These are phyloP conservation scores for Septoria petroselini DNA, from an alignment of 2,329 filamentous ascomycete genomes.

Conservation along the genomic window DNA sequence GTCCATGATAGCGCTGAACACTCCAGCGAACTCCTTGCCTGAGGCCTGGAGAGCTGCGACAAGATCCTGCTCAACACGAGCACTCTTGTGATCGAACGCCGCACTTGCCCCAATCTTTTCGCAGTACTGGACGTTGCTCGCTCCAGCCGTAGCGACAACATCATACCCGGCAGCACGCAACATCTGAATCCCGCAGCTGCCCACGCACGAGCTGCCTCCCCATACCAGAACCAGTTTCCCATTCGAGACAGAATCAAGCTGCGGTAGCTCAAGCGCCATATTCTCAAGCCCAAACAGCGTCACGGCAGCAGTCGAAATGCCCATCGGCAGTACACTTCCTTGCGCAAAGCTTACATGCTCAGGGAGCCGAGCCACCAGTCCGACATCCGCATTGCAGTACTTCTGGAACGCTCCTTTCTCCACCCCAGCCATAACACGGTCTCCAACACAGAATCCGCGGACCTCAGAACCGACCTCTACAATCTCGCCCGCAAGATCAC, in stretches of 20 bases:
- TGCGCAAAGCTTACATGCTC: conserved; percentile 24
- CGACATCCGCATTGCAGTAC: conserved; percentile 20
- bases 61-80: conserved; percentile 39
- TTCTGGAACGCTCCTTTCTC: conserved; percentile 27
- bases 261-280: conserved; percentile 18
- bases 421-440: conserved; percentile 12
- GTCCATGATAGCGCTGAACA: conserved; percentile 25
- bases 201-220: conserved; percentile 52
- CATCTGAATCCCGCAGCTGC: conserved; percentile 49
- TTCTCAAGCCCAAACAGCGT: conserved; percentile 24
- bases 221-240: conserved; percentile 47
- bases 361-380: conserved; percentile 21
- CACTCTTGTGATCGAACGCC: conserved; percentile 47
- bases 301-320: conserved; percentile 25
- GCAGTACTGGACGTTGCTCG: conserved; percentile 46
- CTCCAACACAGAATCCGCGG: conserved; percentile 1
- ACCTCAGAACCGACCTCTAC: conserved; percentile 30
- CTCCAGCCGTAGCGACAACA: conserved; percentile 46
- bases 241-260: conserved; percentile 22
- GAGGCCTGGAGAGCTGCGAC: conserved; percentile 28
- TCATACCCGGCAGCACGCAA: conserved; percentile 45
- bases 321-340: conserved; percentile 26
- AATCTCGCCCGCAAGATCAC: conserved; percentile 32
- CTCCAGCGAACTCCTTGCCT: conserved; percentile 36
- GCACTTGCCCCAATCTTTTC: conserved; percentile 46